phyloP scores from a whole-genome alignment of 108 stramenopile species.

The Licmophora abbreviata region DNA sequence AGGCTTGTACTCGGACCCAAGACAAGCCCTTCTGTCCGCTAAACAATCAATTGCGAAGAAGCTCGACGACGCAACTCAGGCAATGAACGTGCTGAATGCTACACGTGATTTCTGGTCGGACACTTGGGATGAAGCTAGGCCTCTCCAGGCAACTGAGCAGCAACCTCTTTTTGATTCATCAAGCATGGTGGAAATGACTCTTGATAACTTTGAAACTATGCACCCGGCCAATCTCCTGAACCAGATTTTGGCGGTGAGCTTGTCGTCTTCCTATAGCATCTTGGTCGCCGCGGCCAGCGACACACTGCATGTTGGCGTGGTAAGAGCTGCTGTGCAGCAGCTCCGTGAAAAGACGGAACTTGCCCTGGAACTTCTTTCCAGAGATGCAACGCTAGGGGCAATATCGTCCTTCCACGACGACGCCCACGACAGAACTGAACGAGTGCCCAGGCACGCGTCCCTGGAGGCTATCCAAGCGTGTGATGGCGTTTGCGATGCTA shows the following conservation, averaged over 20 bases:
- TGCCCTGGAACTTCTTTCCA: constrained; percentile 54
- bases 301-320: constrained; percentile 32
- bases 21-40: constrained; percentile 6
- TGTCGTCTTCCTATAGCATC: constrained; percentile 58
- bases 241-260: constrained; percentile 70
- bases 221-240: constrained; percentile 76
- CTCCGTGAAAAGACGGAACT: constrained; percentile 36
- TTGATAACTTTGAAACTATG: constrained; percentile 76
- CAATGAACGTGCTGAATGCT: constrained; percentile 47
- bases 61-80: constrained; percentile 60
- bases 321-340: constrained; percentile 28
- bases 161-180: constrained; percentile 68
- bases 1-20: constrained; percentile 11
- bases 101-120: constrained; percentile 76
- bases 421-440: neutral
- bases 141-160: constrained; percentile 64
- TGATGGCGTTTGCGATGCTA: constrained; percentile 63
- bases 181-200: constrained; percentile 65
- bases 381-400: constrained; percentile 34
- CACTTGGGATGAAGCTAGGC: constrained; percentile 63
- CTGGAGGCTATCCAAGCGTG: constrained; percentile 52
- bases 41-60: constrained; percentile 24
- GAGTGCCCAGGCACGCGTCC: constrained; percentile 3
- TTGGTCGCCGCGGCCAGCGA: constrained; percentile 45
- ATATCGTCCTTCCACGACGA: neutral